Evolutionary conservation across 2,329 filamentous ascomycete genomes (phyloP), one percentile per base, ranked within the genome.

Genomic region (Sporothrix euskadiensis): DNA sequence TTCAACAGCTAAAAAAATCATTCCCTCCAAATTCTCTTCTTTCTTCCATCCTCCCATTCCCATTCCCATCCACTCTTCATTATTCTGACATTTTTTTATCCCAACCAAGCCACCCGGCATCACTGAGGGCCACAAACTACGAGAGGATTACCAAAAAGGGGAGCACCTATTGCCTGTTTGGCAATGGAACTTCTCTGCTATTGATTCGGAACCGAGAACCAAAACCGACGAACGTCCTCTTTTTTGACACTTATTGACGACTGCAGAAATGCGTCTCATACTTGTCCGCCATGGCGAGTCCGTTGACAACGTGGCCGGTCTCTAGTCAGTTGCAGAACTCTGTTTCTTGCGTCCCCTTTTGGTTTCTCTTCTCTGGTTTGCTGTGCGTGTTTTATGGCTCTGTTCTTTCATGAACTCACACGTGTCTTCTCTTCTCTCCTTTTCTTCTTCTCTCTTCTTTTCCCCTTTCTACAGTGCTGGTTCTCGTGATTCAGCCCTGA

Each of bases 211-310:
- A 56, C 32, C 44, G 61, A 71, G 52, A 35, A 41, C 26, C 16
- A 5, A 57, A n/a, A 39, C 3, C 47, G 47, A 56, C 47, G 44
- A 35, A 35, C 2, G 35, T 35, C 35, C 35, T 35, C 35, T 35
- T 35, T 35, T 35, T 35, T 35, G 35, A 35, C 35, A 35, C 35
- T 5, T 35, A 26, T 49, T 14, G 44, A 49, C 44, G 44, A 49
- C 44, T 32, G 73, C 73, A 69, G 73, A 74, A 69, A 88, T 91
- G 88, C 87, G 86, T 79, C 81, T 97, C 72, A 89, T 94, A 78
- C 86, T 97, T 78, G 89, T 97, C 78, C 90, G 94, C 73, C 94
- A 97, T 85, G 94, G 91, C 79, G 94, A 97, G 83, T 95, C 93
- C 19, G 92, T 97, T 76, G 92, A 97, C 83, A 97, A 97, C 81